Base-by-base conservation (phyloP, 2,329 filamentous ascomycete species). In the Botrytis porri region DNA sequence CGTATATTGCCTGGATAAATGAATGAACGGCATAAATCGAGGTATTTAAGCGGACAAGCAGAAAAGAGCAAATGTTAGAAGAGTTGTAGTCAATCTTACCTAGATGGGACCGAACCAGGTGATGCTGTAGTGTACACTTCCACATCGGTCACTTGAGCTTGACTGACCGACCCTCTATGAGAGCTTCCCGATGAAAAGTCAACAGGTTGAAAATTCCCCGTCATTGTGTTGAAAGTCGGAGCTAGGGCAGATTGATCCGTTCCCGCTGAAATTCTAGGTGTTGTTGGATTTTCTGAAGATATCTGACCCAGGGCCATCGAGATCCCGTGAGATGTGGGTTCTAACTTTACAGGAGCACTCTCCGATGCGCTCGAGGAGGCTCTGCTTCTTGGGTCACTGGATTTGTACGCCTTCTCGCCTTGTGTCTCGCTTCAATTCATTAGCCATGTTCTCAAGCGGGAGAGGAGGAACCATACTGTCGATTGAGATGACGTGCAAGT, bases 401-500 rank as follows among this genome's bases (percentile, higher is more conserved):
- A 73, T 72, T 73, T 78, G 71, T 78, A 83, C 32, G 80, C 78
- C 69, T 81, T 82, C 70, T 85, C 84, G 64, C 82, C 83, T 76
- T 85, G 84, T 72, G 84, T 83, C 71, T 86, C 84, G 79, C 84
- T 86, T 71, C 67, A 35, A 57, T 32, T 43, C 25, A 72, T 79
- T 66, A 80, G 76, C 69, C n/a, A 20, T 51, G n/a, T 54, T 45
- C 25, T 70, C 35, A 29, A n/a, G 16, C 10, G 16, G n/a, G 29
- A 25, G 57, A 32, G 29, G 39, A 6, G 35, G 22, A 41, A n/a
- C 81, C 84, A 79, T 78, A 88, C 86, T 88, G 86, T 82, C 84
- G 82, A 75, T 84, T 83, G 73, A 84, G 80, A 77, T 91, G 89
- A 54, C 89, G 86, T n/a, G 86, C 83, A 29, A 90, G 83, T 18